Evolutionary conservation across 148 eudicot genomes (phyloP).

Genomic region (Gaultheria prostrata): DNA sequence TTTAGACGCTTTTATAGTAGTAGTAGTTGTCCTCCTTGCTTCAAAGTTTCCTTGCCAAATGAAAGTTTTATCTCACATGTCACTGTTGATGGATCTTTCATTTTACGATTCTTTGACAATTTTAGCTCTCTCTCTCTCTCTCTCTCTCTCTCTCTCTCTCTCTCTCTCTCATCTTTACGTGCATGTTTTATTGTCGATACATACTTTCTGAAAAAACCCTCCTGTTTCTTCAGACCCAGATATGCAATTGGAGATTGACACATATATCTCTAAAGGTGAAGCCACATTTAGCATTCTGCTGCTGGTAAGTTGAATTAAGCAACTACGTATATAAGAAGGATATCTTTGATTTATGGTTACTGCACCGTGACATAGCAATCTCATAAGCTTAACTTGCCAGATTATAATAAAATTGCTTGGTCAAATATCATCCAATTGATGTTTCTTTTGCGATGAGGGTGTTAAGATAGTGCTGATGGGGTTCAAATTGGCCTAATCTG

Average conservation of each 20-base stretch:
- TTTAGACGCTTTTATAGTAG: neutral
- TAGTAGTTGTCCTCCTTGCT: neutral
- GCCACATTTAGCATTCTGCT: conserved; percentile 59
- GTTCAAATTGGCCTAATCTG: neutral
- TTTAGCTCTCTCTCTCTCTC: neutral
- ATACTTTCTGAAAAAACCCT: conserved; percentile 11
- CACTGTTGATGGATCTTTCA: too few species aligned
- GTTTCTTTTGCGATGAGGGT: neutral
- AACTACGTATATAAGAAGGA: neutral
- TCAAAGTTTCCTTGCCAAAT: too few species aligned
- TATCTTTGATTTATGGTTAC: neutral
- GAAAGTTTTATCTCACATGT: too few species aligned
- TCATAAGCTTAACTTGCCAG: neutral
- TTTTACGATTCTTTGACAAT: too few species aligned
- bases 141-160: neutral
- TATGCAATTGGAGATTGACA: conserved; percentile 81
- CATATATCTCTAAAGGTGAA: conserved; percentile 56
- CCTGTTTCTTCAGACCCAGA: conserved; percentile 61
- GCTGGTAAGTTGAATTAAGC: conserved; percentile 52
- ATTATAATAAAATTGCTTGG: neutral
- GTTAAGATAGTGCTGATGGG: neutral
- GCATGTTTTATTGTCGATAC: conserved; percentile 8
- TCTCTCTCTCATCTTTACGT: neutral
- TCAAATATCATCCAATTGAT: too few species aligned
- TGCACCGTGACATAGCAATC: neutral